Evolutionary conservation across 352 stramenopile genomes (phyloP), one percentile per base, ranked within the genome.

Genomic region (Globisporangium polare): DNA sequence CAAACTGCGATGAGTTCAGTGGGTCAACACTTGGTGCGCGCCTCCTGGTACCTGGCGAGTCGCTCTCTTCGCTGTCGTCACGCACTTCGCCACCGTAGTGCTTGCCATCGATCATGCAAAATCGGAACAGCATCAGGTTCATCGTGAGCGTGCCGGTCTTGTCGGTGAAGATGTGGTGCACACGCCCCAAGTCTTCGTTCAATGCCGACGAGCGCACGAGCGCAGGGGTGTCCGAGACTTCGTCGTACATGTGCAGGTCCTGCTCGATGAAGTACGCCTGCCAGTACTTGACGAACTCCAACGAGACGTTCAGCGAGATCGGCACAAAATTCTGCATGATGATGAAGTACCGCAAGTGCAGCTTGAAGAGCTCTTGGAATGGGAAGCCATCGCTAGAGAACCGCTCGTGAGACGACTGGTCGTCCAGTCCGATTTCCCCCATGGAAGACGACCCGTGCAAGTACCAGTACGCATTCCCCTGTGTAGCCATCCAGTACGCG

Each of bases 291-390:
- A 98, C 90, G 31, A 99, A 92, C 72, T 98, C 94, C 24, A 99
- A 78, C 22, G 96, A 98, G 6, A 99, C 96, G 69, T 99, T 99
- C n/a, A 99, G 77, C 62, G 92, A 99, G 29, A 99, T 93, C 22
- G 97, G 97, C 18, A 99, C 91, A 71, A 99, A 98, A 66, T 99
- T 97, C 74, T 93, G 96, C 81, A 98, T 96, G 67, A 99, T 92
- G 29, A 98, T 97, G 52, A 99, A 94, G 69, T 98, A 99, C 22
- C 83, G 78, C 24, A 97, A 42, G 50, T 97, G 88, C 18, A 98
- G 51, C 45, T 90, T 86, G 18, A 96, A 45, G 17, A 91, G 62
- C 45, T 93, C 84, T 61, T 71, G 63, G 22, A 84, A 70, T 18
- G 74, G 72, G 49, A 89, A 77, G 54, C 53, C 59, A 26, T 59